A percentile compares a stretch with the other conserved stretches of the same genome.
These are phyloP conservation scores for Penicillium vulpinum DNA, from an alignment of 2,329 filamentous ascomycete species.

Conservation along the genomic window DNA sequence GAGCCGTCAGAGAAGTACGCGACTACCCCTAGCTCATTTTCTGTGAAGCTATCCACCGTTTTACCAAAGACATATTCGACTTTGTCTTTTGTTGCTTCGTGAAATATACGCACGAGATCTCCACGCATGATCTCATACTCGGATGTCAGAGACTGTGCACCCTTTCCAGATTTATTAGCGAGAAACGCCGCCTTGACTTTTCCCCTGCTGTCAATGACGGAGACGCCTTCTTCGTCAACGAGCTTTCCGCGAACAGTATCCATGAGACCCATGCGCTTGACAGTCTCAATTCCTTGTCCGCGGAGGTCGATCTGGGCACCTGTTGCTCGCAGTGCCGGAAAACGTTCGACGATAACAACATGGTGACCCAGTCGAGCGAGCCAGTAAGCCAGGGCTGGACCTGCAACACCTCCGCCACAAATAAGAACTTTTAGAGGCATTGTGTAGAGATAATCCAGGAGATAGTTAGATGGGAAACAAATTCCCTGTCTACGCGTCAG, in stretches of 20 bases:
- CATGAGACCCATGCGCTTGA: conserved; percentile 55
- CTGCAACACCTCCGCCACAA: conserved; percentile 43
- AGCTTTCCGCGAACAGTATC: conserved; percentile 39
- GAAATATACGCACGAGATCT: conserved; percentile 55
- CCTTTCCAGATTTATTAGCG: conserved; percentile 44
- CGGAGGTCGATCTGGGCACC: conserved; percentile 59
- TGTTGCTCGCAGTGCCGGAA: conserved; percentile 43
- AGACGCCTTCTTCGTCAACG: conserved; percentile 52
- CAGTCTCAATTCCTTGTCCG: conserved; percentile 52
- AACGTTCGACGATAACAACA: conserved; percentile 48
- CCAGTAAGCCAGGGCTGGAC: conserved; percentile 52
- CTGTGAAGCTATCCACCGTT: conserved; percentile 29
- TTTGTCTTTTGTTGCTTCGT: conserved; percentile 40
- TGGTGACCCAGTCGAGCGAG: conserved; percentile 42
- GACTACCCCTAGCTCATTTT: conserved; percentile 37
- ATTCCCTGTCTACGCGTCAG: background rate
- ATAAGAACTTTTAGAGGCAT: conserved; percentile 50
- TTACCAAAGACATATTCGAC: conserved; percentile 40
- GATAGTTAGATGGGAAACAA: background rate
- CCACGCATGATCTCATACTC: conserved; percentile 64
- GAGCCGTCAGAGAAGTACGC: conserved; percentile 49
- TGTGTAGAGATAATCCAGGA: conserved; percentile 23
- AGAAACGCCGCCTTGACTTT: conserved; percentile 42
- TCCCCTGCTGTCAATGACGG: conserved; percentile 47
- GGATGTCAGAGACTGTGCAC: conserved; percentile 50